A percentile compares a stretch with the other conserved stretches of the same genome.
These are phyloP conservation scores for Aspergillus sp. DNA, from an alignment of 2,329 filamentous ascomycete species.

Conservation along the genomic window DNA sequence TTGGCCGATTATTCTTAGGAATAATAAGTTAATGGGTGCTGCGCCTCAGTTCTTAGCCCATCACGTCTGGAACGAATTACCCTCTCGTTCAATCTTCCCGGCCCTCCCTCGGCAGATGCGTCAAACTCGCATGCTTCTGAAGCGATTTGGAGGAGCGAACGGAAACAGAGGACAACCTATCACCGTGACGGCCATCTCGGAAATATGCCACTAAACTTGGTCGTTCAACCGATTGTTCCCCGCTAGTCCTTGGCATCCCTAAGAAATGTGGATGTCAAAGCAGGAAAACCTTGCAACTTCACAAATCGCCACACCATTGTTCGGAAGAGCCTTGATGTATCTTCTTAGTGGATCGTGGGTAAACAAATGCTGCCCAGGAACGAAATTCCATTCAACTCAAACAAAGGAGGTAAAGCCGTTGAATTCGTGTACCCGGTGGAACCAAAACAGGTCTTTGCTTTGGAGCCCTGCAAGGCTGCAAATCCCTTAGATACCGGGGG, in stretches of 20 bases:
- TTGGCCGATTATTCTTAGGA: not conserved
- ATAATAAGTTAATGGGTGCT: not conserved
- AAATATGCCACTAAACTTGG: conserved; percentile 4
- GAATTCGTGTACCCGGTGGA: not conserved
- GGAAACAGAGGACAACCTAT: conserved; percentile 13
- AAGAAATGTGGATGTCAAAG: not conserved
- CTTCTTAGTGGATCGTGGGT: not conserved
- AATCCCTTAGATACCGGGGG: not conserved
- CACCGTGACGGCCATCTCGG: conserved; percentile 6
- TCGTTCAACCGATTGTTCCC: conserved; percentile 1
- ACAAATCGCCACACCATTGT: not conserved
- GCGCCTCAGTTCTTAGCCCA: conserved; percentile 3
- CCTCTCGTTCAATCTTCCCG: not conserved
- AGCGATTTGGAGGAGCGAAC: not conserved
- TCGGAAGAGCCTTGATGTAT: not conserved
- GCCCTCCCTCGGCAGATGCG: not conserved
- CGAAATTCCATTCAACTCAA: not conserved
- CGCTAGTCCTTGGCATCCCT: conserved; percentile 3
- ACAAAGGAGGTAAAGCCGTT: not conserved
- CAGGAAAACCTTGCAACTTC: not conserved
- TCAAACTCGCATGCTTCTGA: not conserved
- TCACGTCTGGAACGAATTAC: not conserved
- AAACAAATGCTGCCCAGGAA: not conserved
- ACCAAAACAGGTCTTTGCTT: not conserved
- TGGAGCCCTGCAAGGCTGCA: not conserved